Conservation (phyloP, 1,284 basidiomycete species). For the Ceratobasidium sp. region DNA sequence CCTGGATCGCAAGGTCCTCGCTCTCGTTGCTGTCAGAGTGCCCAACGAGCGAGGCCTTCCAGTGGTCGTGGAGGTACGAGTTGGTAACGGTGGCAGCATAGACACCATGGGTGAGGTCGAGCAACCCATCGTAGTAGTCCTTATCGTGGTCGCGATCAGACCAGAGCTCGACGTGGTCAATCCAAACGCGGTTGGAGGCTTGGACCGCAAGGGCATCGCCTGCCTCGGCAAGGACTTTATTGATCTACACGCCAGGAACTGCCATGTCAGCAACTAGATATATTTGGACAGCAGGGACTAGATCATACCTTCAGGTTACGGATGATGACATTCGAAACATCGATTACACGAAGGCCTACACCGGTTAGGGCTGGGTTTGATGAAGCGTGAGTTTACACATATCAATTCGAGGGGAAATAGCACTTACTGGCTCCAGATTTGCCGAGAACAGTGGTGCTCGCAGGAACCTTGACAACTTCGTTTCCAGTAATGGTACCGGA, state of each 20-base stretch:
- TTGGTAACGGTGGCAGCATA: slow-evolving; percentile 55
- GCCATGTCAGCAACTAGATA: background rate
- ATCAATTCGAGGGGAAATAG: background rate
- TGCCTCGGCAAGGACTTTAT: slow-evolving; percentile 55
- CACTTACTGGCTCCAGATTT: slow-evolving; percentile 43
- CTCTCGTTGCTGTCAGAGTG: too few relatives aligned
- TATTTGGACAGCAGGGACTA: slow-evolving; percentile 44
- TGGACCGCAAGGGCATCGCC: slow-evolving; percentile 57
- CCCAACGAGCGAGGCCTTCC: too few relatives aligned
- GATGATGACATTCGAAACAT: too few relatives aligned
- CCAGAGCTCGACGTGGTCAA: slow-evolving; percentile 56
- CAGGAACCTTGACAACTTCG: slow-evolving; percentile 53
- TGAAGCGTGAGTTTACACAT: background rate
- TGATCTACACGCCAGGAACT: slow-evolving; percentile 47
- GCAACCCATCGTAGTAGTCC: slow-evolving; percentile 42
- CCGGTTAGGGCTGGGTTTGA: slow-evolving; percentile 48
- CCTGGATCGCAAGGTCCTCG: slow-evolving; percentile 41
- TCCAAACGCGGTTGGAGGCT: slow-evolving; percentile 54
- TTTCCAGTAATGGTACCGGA: slow-evolving; percentile 55
- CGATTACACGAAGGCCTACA: slow-evolving; percentile 54
- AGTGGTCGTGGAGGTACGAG: too few relatives aligned
- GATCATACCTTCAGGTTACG: slow-evolving; percentile 58
- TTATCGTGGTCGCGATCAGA: too few relatives aligned
- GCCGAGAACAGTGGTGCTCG: slow-evolving; percentile 54
- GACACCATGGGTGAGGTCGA: slow-evolving; percentile 50